A percentile compares a stretch with the other conserved stretches of the same genome.
Evolutionary conservation across 371 early-diverging fungal genomes (phyloP).

Genomic region (Mortierella sp.): DNA sequence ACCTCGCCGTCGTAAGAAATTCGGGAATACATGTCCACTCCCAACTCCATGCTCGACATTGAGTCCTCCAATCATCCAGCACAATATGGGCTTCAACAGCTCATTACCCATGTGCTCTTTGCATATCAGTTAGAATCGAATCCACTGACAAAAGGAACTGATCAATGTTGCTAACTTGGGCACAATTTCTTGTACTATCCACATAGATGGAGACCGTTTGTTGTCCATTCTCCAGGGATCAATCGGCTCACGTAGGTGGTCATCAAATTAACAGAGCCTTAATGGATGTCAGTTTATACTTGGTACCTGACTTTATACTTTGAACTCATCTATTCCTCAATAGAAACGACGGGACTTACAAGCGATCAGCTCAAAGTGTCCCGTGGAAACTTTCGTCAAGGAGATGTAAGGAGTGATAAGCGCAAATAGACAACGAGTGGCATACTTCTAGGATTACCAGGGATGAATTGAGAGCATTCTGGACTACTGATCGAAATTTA

Average conservation of each 20-base stretch:
- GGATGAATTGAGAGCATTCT: not conserved
- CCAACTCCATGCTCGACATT: no score
- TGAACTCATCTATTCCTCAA: not conserved
- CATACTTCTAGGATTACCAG: not conserved
- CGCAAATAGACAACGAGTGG: no score
- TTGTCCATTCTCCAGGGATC: conserved; percentile 40
- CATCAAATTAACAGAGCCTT: not conserved
- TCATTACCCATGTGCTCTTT: no score
- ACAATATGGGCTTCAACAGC: no score
- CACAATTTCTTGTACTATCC: not conserved
- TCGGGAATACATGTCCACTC: not conserved
- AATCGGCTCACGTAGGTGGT: conserved; percentile 38
- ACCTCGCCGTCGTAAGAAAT: conserved; percentile 27
- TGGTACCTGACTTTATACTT: not conserved
- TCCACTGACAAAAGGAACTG: not conserved
- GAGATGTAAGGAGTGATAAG: conserved; percentile 43
- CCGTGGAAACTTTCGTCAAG: conserved; percentile 46
- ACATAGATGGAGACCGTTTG: conserved; percentile 34
- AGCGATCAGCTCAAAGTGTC: conserved; percentile 31
- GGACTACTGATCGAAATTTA: not conserved
- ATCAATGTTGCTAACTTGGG: not conserved
- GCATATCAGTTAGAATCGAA: no score
- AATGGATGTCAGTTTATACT: not conserved
- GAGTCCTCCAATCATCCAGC: not conserved
- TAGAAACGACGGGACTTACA: conserved; percentile 20